Evolutionary conservation across 225 moss, liverwort and hornwort species (phyloP).

Genomic region (Bryoerythrophyllum caledonicum): DNA sequence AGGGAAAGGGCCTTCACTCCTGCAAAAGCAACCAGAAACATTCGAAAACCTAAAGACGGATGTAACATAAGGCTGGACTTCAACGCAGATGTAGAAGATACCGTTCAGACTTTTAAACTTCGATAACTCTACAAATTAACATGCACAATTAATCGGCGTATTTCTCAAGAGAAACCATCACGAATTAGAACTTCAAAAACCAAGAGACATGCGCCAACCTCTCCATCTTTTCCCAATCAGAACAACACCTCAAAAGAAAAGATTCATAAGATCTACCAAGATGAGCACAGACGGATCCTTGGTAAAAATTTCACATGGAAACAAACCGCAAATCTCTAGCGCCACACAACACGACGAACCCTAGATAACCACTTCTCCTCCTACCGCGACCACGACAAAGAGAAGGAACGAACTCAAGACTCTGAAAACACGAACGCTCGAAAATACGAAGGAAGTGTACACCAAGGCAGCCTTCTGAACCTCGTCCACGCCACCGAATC

Average conservation of each 20-base stretch:
- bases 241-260: neutral
- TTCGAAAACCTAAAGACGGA: neutral
- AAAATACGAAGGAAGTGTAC: neutral
- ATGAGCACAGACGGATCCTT: neutral
- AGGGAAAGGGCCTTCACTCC: neutral
- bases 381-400: neutral
- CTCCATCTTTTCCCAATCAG: neutral
- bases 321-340: neutral
- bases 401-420: neutral
- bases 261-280: neutral
- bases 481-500: neutral
- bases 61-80: neutral
- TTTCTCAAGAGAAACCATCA: neutral
- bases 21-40: neutral
- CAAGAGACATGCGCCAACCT: neutral
- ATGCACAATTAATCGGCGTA: neutral
- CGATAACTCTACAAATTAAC: neutral
- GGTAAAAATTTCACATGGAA: constrained; percentile 1
- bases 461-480: neutral
- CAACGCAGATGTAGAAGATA: neutral
- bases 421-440: neutral
- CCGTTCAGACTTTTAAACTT: neutral
- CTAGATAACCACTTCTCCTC: constrained; percentile 7
- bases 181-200: neutral
- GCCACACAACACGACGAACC: constrained; percentile 8